phyloP scores from a whole-genome alignment of 495 filamentous ascomycete species.

The Penicillium psychrofluorescens region DNA sequence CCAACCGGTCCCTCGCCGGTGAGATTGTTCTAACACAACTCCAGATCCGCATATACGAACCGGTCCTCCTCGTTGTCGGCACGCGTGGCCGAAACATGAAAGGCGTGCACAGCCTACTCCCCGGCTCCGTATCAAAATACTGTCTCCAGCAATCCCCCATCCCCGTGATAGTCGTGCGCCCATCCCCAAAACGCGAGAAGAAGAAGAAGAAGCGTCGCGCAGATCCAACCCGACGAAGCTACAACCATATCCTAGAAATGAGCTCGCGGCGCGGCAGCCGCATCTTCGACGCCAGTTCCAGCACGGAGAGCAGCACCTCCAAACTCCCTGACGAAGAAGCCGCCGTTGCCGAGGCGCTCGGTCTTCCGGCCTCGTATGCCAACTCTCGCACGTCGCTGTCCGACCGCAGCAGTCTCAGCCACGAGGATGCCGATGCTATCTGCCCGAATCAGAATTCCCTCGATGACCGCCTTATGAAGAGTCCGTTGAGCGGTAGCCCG shows the following conservation, averaged over 20 bases:
- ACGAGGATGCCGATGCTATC: slow-evolving; percentile 23
- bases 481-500: slow-evolving; percentile 20
- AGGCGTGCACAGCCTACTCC: slow-evolving; percentile 83
- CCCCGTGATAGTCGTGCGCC: slow-evolving; percentile 93
- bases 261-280: slow-evolving; percentile 46
- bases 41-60: slow-evolving; percentile 90
- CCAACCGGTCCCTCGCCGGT: not conserved
- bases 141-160: slow-evolving; percentile 94
- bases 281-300: slow-evolving; percentile 46
- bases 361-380: slow-evolving; percentile 41
- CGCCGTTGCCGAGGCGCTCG: slow-evolving; percentile 63
- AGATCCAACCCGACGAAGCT: slow-evolving; percentile 71
- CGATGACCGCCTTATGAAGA: slow-evolving; percentile 23
- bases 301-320: slow-evolving; percentile 27
- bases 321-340: slow-evolving; percentile 57
- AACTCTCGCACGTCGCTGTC: slow-evolving; percentile 43
- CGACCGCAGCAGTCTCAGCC: slow-evolving; percentile 31
- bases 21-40: slow-evolving; percentile 7
- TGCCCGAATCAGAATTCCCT: slow-evolving; percentile 19
- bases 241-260: slow-evolving; percentile 69
- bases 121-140: slow-evolving; percentile 92
- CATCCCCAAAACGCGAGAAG: slow-evolving; percentile 81
- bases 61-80: slow-evolving; percentile 90
- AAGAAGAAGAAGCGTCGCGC: slow-evolving; percentile 83
- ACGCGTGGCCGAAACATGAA: slow-evolving; percentile 81